These are phyloP conservation scores for Apiotrichum siamense DNA, from an alignment of 1,284 basidiomycete species.

Conservation along the genomic window DNA sequence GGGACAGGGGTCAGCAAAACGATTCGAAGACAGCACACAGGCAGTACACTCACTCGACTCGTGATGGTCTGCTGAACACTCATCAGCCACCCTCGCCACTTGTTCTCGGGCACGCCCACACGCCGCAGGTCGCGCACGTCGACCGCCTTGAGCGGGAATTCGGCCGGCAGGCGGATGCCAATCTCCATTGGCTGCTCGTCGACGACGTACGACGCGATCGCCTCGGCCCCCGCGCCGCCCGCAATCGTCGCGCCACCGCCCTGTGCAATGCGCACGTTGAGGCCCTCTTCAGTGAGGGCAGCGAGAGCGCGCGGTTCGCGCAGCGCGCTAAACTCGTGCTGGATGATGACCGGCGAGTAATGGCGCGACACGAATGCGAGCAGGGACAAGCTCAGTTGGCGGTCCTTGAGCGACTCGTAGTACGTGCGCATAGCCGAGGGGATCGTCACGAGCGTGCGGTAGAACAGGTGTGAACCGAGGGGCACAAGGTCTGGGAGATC, in stretches of 20 bases:
- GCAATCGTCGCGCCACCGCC: constrained; percentile 69
- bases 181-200: constrained; percentile 96
- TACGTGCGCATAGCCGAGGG: constrained; percentile 78
- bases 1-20: constrained; percentile 4
- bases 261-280: constrained; percentile 67
- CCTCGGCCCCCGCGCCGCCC: constrained; percentile 45
- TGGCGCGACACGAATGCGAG: constrained; percentile 73
- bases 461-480: constrained; percentile 82
- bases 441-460: constrained; percentile 70
- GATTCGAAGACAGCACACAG: not conserved
- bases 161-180: constrained; percentile 73
- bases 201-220: constrained; percentile 62
- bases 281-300: constrained; percentile 70
- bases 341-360: constrained; percentile 86
- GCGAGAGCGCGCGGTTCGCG: constrained; percentile 59
- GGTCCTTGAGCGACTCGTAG: constrained; percentile 82
- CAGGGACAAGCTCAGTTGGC: constrained; percentile 71
- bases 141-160: constrained; percentile 85
- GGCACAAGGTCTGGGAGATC: constrained; percentile 54
- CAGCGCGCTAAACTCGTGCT: constrained; percentile 71
- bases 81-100: constrained; percentile 91
- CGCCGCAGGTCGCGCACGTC: constrained; percentile 79
- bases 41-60: constrained; percentile 58
- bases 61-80: constrained; percentile 88
- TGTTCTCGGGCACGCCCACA: constrained; percentile 82